A percentile compares a stretch with the other conserved stretches of the same genome.
Evolutionary conservation across 2,329 filamentous ascomycete species (phyloP).

Genomic region (Cryphonectria radicalis): DNA sequence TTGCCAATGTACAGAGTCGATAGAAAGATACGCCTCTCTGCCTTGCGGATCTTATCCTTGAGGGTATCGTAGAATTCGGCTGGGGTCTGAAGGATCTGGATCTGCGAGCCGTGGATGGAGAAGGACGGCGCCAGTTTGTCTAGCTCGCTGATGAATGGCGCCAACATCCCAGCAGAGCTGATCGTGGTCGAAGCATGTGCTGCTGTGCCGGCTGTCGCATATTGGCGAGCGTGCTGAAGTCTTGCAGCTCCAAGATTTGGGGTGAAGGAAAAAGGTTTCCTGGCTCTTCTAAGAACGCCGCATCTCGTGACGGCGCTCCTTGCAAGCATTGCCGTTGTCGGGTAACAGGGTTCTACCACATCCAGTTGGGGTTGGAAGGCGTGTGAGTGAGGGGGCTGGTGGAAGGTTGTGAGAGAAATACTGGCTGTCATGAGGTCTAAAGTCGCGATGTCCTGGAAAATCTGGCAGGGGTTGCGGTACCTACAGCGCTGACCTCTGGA

Average conservation of each 20-base stretch:
- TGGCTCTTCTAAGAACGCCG: constrained; percentile 23
- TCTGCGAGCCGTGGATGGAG: constrained; percentile 78
- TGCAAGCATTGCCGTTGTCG: constrained; percentile 39
- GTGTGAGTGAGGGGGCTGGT: not conserved
- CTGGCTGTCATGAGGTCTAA: not conserved
- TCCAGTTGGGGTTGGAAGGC: constrained; percentile 18
- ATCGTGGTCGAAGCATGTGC: constrained; percentile 27
- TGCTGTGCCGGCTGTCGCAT: constrained; percentile 26
- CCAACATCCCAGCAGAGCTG: constrained; percentile 48
- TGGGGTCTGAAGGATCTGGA: constrained; percentile 79
- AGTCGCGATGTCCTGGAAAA: constrained; percentile 14
- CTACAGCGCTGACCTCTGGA: constrained; percentile 25
- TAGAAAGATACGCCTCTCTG: constrained; percentile 80
- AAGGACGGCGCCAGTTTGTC: constrained; percentile 92
- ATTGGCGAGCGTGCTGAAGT: constrained; percentile 25
- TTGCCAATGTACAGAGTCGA: constrained; percentile 98
- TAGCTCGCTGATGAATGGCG: constrained; percentile 69
- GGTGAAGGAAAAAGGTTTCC: constrained; percentile 26
- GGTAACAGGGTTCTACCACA: not conserved
- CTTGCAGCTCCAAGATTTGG: constrained; percentile 18
- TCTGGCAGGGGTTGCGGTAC: constrained; percentile 30
- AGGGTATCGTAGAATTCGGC: constrained; percentile 89
- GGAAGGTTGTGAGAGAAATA: not conserved
- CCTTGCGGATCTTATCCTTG: constrained; percentile 84
- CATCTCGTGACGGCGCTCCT: constrained; percentile 36